Base-by-base conservation (phyloP, 2,329 filamentous ascomycete species). In the Ascochyta viciae-villosae region DNA sequence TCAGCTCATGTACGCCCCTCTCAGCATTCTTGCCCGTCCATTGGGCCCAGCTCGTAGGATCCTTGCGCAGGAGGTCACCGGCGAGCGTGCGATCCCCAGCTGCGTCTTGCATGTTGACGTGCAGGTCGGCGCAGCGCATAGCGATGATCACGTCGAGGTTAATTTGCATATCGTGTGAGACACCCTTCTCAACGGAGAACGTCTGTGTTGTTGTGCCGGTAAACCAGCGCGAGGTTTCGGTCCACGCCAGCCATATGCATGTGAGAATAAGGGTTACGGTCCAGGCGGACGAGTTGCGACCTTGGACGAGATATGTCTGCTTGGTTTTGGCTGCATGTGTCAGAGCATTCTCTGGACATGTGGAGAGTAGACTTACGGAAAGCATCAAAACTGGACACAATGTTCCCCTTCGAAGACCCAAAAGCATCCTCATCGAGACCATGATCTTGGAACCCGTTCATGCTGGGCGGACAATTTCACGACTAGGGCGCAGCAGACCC, bases 41-140 rank as follows among this genome's bases (percentile, higher is more conserved):
- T 64, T 93, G 87, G 22, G 75, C 73, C 92, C 94, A 99, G 61
- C 80, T 85, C 7, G 95, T 98, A 15, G 85, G 79, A 67, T 97
- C 92, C 69, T 86, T 88, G 61, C 85, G 82, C 59, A 99, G 82
- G 61, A 88, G 81, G 34, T 88, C 82, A 4, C 85, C 90, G 3
- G 95, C 95, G 27, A 96, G 83, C 68, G 98, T 96, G 61, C 91
- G 88, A 76, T 99, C 95, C 48, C 95, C 93, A 0, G 92, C 87
- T 2, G 94, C 93, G 76, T 99, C 95, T 80, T 98, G 95, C 46
- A 99, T 93, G 78, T 99, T 98, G 77, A 99, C 82, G 78, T 96
- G 91, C n/a, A 99, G 79, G 72, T 96, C 89, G 54, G 83, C 79
- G 81, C 95, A 99, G 66, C 83, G 81, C 95, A 99, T 99, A 48